These are phyloP conservation scores for Talaromyces borbonicus DNA, from an alignment of 495 filamentous ascomycete species.

Conservation along the genomic window DNA sequence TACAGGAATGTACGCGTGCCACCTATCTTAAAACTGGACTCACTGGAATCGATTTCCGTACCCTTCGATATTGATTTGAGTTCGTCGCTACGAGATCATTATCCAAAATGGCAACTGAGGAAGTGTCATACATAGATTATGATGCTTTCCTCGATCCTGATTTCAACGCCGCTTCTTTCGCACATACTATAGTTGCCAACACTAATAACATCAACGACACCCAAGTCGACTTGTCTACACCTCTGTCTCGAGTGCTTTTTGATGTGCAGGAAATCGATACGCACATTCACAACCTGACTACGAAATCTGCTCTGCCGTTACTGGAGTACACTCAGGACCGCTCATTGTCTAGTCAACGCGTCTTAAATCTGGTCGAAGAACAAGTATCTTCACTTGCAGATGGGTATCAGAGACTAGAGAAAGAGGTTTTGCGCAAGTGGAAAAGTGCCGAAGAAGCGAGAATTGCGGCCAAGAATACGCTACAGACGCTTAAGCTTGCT, in stretches of 20 bases:
- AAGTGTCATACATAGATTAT: constrained; percentile 91
- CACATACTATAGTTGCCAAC: constrained; percentile 74
- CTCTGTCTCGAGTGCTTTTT: constrained; percentile 87
- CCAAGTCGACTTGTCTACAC: constrained; percentile 85
- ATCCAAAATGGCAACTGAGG: constrained; percentile 26
- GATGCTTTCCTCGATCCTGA: constrained; percentile 77
- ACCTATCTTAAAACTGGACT: too few relatives aligned
- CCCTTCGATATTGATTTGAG: too few relatives aligned
- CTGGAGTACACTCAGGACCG: constrained; percentile 67
- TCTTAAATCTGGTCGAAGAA: constrained; percentile 61
- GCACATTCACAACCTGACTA: constrained; percentile 84
- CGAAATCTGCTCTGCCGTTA: constrained; percentile 73
- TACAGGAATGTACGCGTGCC: too few relatives aligned
- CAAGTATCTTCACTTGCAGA: constrained; percentile 72
- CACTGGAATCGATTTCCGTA: too few relatives aligned
- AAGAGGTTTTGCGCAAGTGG: constrained; percentile 73
- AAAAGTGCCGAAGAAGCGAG: constrained; percentile 71
- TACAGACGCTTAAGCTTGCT: constrained; percentile 67
- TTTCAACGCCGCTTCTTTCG: constrained; percentile 73
- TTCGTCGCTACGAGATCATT: neutral
- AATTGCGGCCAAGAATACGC: constrained; percentile 59
- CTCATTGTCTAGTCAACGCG: constrained; percentile 52
- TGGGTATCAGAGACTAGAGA: constrained; percentile 72
- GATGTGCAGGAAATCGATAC: constrained; percentile 96
- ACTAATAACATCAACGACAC: constrained; percentile 91